Conservation (phyloP, 768 basidiomycete species). For the Kwoniella bestiolae region DNA sequence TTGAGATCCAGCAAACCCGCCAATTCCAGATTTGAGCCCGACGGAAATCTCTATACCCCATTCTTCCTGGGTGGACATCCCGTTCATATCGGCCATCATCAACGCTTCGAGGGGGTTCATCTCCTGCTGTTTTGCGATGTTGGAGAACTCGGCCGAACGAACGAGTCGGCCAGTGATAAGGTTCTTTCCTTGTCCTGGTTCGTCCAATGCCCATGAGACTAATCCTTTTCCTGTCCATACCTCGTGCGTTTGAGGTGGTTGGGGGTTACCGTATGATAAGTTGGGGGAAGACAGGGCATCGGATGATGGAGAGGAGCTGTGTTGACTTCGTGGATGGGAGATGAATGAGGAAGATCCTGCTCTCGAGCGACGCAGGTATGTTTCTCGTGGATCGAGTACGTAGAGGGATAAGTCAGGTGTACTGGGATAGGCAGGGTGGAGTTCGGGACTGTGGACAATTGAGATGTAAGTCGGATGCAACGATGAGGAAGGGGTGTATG, state of each 20-base stretch:
- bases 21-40: slow-evolving; percentile 31
- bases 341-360: slow-evolving; percentile 28
- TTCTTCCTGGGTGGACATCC: slow-evolving; percentile 20
- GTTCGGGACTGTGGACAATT: slow-evolving; percentile 40
- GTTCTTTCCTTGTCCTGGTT: slow-evolving; percentile 49
- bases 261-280: slow-evolving; percentile 1
- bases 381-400: slow-evolving; percentile 52
- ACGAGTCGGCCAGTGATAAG: slow-evolving; percentile 48
- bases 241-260: slow-evolving; percentile 18
- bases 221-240: slow-evolving; percentile 53
- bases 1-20: slow-evolving; percentile 3
- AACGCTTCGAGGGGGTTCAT: slow-evolving; percentile 42
- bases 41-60: slow-evolving; percentile 51
- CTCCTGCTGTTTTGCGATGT: slow-evolving; percentile 15
- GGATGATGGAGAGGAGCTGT: slow-evolving; percentile 26
- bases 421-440: slow-evolving; percentile 29
- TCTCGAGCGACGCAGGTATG: slow-evolving; percentile 37
- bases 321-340: slow-evolving; percentile 24
- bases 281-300: slow-evolving; percentile 28
- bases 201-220: slow-evolving; percentile 46
- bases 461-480: neutral
- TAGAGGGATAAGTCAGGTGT: slow-evolving; percentile 46
- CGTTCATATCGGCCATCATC: slow-evolving; percentile 19
- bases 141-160: slow-evolving; percentile 31
- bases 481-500: neutral